These are phyloP conservation scores for Madurella fahalii DNA, from an alignment of 2,329 filamentous ascomycete genomes.

Conservation along the genomic window DNA sequence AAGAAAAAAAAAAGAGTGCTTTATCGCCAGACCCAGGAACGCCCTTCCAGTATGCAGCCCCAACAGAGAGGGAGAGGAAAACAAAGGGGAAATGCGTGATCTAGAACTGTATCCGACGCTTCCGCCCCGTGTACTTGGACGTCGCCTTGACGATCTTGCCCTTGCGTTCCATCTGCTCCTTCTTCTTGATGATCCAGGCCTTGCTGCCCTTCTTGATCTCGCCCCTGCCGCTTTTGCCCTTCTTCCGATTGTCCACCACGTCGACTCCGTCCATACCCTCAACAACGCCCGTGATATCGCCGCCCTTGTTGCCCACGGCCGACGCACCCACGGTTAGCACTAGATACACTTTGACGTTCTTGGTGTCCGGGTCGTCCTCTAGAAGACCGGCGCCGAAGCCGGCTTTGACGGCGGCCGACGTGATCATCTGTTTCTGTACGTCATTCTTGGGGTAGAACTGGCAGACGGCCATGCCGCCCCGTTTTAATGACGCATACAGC, in stretches of 20 bases:
- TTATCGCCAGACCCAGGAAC: conserved; percentile 14
- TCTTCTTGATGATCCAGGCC: conserved; percentile 79
- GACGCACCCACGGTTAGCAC: conserved; percentile 81
- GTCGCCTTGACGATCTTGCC: conserved; percentile 90
- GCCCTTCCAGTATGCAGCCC: conserved; percentile 18
- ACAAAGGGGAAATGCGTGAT: conserved; percentile 2
- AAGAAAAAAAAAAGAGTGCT: neutral
- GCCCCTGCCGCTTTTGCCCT: conserved; percentile 45
- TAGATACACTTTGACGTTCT: conserved; percentile 94
- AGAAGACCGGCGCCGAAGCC: conserved; percentile 93
- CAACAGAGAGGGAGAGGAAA: neutral
- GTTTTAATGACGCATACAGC: conserved; percentile 75
- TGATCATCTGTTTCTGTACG: conserved; percentile 87
- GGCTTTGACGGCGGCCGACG: conserved; percentile 81
- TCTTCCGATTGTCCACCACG: conserved; percentile 65
- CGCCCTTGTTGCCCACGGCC: conserved; percentile 46
- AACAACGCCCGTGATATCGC: conserved; percentile 88
- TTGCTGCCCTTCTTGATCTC: conserved; percentile 76
- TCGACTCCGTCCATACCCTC: conserved; percentile 85
- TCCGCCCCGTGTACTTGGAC: conserved; percentile 91
- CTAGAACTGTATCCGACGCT: conserved; percentile 74
- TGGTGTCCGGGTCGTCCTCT: conserved; percentile 93
- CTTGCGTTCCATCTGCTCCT: conserved; percentile 90
- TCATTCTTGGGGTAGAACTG: conserved; percentile 99
- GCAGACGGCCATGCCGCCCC: conserved; percentile 86